These are phyloP conservation scores for Macadamia tetraphylla DNA, from an alignment of 164 flowering plant species.

Conservation along the genomic window DNA sequence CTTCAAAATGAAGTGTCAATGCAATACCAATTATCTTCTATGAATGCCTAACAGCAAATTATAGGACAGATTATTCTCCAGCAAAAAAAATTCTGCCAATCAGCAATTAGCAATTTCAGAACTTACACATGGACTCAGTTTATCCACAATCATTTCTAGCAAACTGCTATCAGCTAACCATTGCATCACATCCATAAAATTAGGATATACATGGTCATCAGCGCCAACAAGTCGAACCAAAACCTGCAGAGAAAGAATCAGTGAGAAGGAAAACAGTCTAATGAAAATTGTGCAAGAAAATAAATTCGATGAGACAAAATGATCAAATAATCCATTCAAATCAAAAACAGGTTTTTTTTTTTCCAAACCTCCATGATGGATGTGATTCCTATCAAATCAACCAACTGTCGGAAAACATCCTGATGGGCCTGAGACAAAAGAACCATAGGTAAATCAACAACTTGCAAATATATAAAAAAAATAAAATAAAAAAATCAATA, in stretches of 20 bases:
- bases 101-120: constrained; percentile 5
- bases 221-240: constrained; percentile 88
- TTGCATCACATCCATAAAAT: constrained; percentile 83
- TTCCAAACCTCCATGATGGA: constrained; percentile 92
- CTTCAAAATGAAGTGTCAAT: not conserved
- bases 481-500: not conserved
- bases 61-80: not conserved
- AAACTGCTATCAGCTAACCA: constrained; percentile 91
- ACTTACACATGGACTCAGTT: constrained; percentile 85
- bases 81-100: not conserved
- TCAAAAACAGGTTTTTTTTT: no score
- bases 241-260: constrained; percentile 43
- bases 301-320: not conserved
- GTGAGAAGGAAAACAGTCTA: constrained; percentile 10
- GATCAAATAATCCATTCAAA: not conserved
- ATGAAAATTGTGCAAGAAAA: not conserved
- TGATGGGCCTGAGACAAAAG: constrained; percentile 61
- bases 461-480: not conserved
- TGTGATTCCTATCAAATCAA: constrained; percentile 96
- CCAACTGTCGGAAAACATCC: constrained; percentile 69
- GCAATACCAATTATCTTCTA: not conserved
- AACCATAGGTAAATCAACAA: constrained; percentile 4
- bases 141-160: constrained; percentile 96
- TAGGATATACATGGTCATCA: constrained; percentile 88
- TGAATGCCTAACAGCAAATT: not conserved